A percentile compares a stretch with the other conserved stretches of the same genome.
These are phyloP conservation scores for Eucalyptus shirleyi DNA, from an alignment of 345 rosid genomes.

Conservation along the genomic window DNA sequence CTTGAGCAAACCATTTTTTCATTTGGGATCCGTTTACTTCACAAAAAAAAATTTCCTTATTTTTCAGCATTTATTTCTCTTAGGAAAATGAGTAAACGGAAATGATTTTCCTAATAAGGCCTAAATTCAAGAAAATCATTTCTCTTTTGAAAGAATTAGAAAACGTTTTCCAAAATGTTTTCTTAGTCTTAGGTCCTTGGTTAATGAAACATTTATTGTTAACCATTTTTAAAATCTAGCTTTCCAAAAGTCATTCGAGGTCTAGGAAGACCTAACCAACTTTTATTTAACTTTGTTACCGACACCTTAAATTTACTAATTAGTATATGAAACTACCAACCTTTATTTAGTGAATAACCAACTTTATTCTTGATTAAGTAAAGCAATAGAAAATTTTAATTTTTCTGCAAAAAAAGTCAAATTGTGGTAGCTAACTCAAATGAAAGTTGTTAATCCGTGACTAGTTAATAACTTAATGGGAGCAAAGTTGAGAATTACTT, in stretches of 20 bases:
- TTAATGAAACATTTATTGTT: too few relatives aligned
- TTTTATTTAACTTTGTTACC: neutral
- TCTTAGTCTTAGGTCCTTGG: too few relatives aligned
- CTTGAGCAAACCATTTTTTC: neutral
- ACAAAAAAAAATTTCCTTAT: too few relatives aligned
- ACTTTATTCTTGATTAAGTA: neutral
- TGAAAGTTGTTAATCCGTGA: neutral
- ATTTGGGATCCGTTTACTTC: too few relatives aligned
- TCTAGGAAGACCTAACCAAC: neutral
- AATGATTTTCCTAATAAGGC: too few relatives aligned
- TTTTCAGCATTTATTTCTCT: accelerated
- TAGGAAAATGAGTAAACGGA: too few relatives aligned
- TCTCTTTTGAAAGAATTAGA: too few relatives aligned
- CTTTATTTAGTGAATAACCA: neutral
- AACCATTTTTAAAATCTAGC: neutral
- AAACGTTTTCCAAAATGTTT: too few relatives aligned
- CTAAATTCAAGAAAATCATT: too few relatives aligned
- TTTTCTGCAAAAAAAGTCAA: neutral
- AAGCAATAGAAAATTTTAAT: neutral
- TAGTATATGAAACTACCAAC: neutral
- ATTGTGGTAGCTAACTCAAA: neutral
- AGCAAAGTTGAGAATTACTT: neutral
- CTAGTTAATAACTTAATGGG: neutral
- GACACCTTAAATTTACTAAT: neutral
- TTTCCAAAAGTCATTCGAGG: neutral